Conservation (phyloP, 78 protist species). For the Guillardia theta region DNA sequence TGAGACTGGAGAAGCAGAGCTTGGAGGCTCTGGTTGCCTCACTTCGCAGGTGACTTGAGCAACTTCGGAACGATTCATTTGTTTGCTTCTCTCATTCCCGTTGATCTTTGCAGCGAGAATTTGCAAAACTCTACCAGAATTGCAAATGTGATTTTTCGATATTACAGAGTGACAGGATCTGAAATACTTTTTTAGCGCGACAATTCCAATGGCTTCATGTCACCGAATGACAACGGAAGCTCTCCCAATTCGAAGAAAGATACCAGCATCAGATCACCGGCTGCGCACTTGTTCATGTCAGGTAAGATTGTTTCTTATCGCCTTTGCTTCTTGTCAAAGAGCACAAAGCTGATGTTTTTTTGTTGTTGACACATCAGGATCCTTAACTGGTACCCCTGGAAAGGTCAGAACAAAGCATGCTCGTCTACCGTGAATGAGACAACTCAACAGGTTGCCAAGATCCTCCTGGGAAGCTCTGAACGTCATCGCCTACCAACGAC, state of each 20-base stretch:
- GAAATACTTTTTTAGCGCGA: not conserved
- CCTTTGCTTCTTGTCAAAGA: too few relatives aligned
- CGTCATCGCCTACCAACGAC: too few relatives aligned
- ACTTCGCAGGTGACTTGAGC: too few relatives aligned
- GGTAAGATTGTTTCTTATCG: too few relatives aligned
- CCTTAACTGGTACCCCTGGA: too few relatives aligned
- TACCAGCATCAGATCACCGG: not conserved
- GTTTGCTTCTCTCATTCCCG: not conserved
- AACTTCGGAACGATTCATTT: too few relatives aligned
- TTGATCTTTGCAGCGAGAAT: not conserved
- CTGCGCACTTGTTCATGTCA: conserved; percentile 1
- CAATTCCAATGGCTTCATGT: too few relatives aligned
- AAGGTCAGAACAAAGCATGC: too few relatives aligned
- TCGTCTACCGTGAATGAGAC: not conserved
- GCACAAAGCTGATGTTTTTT: too few relatives aligned
- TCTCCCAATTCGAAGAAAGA: not conserved
- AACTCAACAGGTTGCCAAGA: not conserved
- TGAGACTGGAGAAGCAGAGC: not conserved
- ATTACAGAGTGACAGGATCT: not conserved
- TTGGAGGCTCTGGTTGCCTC: not conserved
- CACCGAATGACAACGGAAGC: not conserved
- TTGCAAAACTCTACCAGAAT: not conserved
- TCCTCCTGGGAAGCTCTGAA: too few relatives aligned
- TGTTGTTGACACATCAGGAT: too few relatives aligned
- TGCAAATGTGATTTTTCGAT: not conserved